Evolutionary conservation across 1,284 basidiomycete genomes (phyloP).

Genomic region (Ceratobasidium sp.): DNA sequence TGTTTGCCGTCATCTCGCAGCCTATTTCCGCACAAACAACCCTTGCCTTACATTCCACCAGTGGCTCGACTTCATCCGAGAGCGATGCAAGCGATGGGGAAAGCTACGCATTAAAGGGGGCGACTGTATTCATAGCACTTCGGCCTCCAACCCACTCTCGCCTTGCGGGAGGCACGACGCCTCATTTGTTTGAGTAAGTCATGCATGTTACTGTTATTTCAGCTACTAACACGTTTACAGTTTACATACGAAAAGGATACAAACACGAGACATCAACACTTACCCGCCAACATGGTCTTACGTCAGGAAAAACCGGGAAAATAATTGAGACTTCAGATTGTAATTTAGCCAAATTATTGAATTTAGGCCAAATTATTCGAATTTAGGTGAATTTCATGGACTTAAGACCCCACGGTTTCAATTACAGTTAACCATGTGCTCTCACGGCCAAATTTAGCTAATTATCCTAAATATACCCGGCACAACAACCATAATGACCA

Average conservation of each 20-base stretch:
- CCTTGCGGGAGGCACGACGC: neutral
- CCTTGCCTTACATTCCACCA: slow-evolving; percentile 3
- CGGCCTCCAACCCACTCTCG: neutral
- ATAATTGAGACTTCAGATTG: too few relatives aligned
- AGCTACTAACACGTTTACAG: neutral
- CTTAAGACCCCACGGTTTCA: too few relatives aligned
- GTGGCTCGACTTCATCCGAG: neutral
- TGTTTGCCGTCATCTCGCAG: neutral
- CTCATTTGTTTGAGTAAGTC: slow-evolving; percentile 16
- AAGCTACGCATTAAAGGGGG: slow-evolving; percentile 14
- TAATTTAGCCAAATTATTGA: too few relatives aligned
- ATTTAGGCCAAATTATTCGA: too few relatives aligned
- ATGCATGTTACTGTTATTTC: too few relatives aligned
- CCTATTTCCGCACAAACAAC: slow-evolving; percentile 7
- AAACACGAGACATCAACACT: neutral
- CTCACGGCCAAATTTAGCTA: too few relatives aligned
- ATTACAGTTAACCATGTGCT: too few relatives aligned
- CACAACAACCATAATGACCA: too few relatives aligned
- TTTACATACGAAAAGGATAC: neutral
- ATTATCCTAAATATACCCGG: too few relatives aligned
- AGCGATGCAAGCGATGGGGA: slow-evolving; percentile 27
- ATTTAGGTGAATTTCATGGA: too few relatives aligned
- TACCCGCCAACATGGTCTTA: neutral
- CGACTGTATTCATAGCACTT: slow-evolving; percentile 10
- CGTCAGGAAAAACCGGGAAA: too few relatives aligned